Evolutionary conservation across 1,139 yeast genomes (phyloP), one percentile per base, ranked within the genome.

Genomic region (Candida freyschussii): DNA sequence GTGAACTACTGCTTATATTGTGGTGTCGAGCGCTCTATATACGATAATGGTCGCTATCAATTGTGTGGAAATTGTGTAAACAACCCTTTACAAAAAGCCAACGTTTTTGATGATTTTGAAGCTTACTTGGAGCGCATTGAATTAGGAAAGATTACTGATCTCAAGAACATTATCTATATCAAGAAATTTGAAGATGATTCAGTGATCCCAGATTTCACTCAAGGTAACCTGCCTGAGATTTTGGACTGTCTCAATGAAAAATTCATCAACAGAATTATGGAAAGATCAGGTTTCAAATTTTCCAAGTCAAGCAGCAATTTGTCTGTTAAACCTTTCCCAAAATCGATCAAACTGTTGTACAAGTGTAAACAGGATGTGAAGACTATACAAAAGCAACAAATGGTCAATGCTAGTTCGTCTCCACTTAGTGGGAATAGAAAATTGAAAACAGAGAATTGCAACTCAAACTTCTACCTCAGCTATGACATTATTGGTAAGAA

Each of bases 11-110:
- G 53, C 31, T 22, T 45, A 11, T 47, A 46, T 36, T 48, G 50
- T 34, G 51, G 47, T 26, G 44, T 39, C 7, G 36, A 36, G 12
- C 41, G 48, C 19, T 32, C 40, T 15, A 40, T 47, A 16, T 37
- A 46, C 9, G 53, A 48, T 26, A 47, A 46, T 27, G 52, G 52
- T 13, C 47, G 50, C 16, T 49, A 47, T 26, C 43, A 45, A 29
- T 22, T 46, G 13, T 47, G 52, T 37, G 49, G 43, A 7, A 43
- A 41, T 32, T 47, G 53, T 43, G 48, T 49, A 11, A 36, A 31
- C 13, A 40, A 47, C 30, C 51, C 52, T 12, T 32, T 40, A 21
- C 38, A 45, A 29, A 41, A 43, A 33, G 41, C 39, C 17, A 44
- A 45, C 25, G 48, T 47, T 6, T 45, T 30, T 29, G 44, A 40